Conservation (phyloP, 768 basidiomycete genomes). For the Rhizopogon roseolus region DNA sequence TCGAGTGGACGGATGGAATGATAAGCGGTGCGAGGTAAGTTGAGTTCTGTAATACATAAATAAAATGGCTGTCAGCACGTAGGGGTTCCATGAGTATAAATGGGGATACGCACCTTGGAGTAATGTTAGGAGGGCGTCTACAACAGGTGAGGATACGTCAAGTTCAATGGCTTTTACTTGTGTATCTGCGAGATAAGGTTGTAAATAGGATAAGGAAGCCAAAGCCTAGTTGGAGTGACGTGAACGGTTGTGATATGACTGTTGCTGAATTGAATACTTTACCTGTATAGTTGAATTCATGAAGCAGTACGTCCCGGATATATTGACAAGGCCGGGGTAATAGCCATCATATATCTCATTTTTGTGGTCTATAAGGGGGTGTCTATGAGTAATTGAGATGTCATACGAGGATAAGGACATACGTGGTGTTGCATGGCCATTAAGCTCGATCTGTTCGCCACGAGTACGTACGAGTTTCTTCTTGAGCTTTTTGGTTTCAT, state of each 20-base stretch:
- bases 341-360: slow-evolving; percentile 34
- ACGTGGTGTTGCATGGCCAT: slow-evolving; percentile 28
- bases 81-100: not conserved
- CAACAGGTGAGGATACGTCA: slow-evolving; percentile 82
- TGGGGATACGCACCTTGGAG: slow-evolving; percentile 49
- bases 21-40: slow-evolving; percentile 53
- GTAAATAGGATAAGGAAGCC: slow-evolving; percentile 79
- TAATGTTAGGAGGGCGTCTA: slow-evolving; percentile 73
- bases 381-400: not conserved
- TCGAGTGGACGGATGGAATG: slow-evolving; percentile 65
- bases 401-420: slow-evolving; percentile 2
- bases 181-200: slow-evolving; percentile 73
- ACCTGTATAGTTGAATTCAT: slow-evolving; percentile 96
- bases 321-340: slow-evolving; percentile 92
- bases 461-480: slow-evolving; percentile 49
- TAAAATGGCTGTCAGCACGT: slow-evolving; percentile 1
- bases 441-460: slow-evolving; percentile 52
- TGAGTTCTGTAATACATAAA: slow-evolving; percentile 51
- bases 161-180: slow-evolving; percentile 71
- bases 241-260: slow-evolving; percentile 2
- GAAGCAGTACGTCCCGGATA: slow-evolving; percentile 95
- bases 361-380: slow-evolving; percentile 14
- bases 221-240: slow-evolving; percentile 56
- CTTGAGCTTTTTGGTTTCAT: slow-evolving; percentile 39
- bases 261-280: slow-evolving; percentile 10